Conservation (phyloP, 2,329 filamentous ascomycete species). For the Verticillium zaregamsianum region DNA sequence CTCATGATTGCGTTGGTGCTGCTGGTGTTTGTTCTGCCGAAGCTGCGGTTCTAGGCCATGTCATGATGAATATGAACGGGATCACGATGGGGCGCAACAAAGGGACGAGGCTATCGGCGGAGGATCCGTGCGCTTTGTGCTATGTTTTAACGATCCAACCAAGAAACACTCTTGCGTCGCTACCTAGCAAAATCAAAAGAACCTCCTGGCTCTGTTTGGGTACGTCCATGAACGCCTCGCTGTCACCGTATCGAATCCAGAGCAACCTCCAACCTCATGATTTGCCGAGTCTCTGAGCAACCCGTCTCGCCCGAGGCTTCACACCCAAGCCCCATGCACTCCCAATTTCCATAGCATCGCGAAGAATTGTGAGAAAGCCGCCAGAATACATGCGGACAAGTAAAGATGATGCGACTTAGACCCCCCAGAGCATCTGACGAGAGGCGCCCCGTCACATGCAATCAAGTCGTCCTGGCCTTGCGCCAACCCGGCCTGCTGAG, state of each 20-base stretch:
- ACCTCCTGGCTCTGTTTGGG: not conserved
- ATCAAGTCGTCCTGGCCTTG: not conserved
- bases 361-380: no score
- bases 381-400: not conserved
- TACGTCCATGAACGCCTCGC: not conserved
- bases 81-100: not conserved
- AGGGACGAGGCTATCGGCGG: not conserved
- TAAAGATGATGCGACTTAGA: not conserved
- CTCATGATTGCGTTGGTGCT: slow-evolving; percentile 75
- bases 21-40: slow-evolving; percentile 82
- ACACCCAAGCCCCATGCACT: no score
- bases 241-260: not conserved
- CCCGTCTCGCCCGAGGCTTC: not conserved
- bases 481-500: not conserved
- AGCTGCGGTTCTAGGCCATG: slow-evolving; percentile 68
- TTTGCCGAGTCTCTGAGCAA: not conserved
- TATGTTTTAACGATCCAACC: not conserved
- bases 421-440: not conserved
- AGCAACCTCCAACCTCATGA: not conserved
- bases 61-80: not conserved
- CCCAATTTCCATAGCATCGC: no score
- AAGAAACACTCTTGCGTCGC: not conserved
- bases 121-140: not conserved
- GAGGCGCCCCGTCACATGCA: not conserved
- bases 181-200: not conserved